Evolutionary conservation across 257 asterid species (phyloP).

Genomic region (Nicotiana knightiana): DNA sequence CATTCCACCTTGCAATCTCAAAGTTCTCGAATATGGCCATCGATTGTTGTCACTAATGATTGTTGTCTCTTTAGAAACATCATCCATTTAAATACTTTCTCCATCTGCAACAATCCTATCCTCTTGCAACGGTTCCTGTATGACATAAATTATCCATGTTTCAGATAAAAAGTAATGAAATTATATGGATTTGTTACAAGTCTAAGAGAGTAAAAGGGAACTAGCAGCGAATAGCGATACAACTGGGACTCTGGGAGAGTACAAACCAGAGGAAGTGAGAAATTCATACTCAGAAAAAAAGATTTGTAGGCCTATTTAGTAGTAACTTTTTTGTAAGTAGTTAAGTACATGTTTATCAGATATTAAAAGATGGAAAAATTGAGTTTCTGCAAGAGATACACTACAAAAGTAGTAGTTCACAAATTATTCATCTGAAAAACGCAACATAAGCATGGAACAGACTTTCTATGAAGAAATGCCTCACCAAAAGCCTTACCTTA

Average conservation of each 20-base stretch:
- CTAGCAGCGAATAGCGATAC: background rate
- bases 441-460: background rate
- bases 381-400: background rate
- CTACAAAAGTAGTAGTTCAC: background rate
- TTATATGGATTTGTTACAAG: background rate
- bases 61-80: background rate
- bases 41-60: background rate
- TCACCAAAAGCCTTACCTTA: background rate
- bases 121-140: constrained; percentile 24
- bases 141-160: background rate
- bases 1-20: background rate
- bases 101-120: constrained; percentile 8
- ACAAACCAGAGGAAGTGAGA: background rate
- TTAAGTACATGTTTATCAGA: background rate
- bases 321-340: background rate
- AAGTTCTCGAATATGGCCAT: background rate
- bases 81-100: constrained; percentile 11
- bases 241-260: background rate
- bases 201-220: background rate
- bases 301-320: background rate
- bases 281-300: background rate
- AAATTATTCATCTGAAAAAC: background rate
- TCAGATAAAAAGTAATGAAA: background rate
- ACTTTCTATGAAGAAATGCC: background rate
- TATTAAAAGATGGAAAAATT: background rate